Evolutionary conservation across 805 yeast genomes (phyloP).

Genomic region (Maudiozyma serrabonitensis): DNA sequence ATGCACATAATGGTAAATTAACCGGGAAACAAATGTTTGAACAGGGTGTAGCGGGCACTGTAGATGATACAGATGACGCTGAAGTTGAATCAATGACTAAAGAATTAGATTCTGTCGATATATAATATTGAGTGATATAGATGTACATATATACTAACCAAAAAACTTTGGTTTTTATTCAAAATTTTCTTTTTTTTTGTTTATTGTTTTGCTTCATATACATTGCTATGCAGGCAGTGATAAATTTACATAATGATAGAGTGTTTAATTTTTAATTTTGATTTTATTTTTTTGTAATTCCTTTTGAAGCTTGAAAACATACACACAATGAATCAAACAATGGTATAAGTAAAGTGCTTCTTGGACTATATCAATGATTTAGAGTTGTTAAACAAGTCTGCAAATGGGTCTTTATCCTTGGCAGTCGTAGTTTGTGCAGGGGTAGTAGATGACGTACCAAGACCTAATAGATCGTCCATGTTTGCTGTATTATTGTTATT

Average conservation of each 20-base stretch:
- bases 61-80: constrained; percentile 38
- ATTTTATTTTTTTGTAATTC: too few species aligned
- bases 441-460: constrained; percentile 7
- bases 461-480: constrained; percentile 12
- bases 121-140: not conserved
- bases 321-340: not conserved
- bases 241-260: too few species aligned
- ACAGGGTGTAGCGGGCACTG: constrained; percentile 67
- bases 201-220: too few species aligned
- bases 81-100: constrained; percentile 23
- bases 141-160: not conserved
- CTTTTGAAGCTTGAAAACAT: too few species aligned
- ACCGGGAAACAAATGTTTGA: constrained; percentile 89
- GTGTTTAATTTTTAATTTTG: too few species aligned
- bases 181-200: too few species aligned
- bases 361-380: constrained; percentile 22
- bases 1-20: constrained; percentile 65
- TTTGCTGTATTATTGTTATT: constrained; percentile 6
- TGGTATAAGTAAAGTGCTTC: not conserved
- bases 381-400: constrained; percentile 24
- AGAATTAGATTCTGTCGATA: constrained; percentile 4
- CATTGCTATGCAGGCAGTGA: too few species aligned
- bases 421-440: constrained; percentile 7
- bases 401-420: constrained; percentile 20
- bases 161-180: not conserved